Conservation (phyloP, 2,329 filamentous ascomycete genomes). For the Eutypa lata region DNA sequence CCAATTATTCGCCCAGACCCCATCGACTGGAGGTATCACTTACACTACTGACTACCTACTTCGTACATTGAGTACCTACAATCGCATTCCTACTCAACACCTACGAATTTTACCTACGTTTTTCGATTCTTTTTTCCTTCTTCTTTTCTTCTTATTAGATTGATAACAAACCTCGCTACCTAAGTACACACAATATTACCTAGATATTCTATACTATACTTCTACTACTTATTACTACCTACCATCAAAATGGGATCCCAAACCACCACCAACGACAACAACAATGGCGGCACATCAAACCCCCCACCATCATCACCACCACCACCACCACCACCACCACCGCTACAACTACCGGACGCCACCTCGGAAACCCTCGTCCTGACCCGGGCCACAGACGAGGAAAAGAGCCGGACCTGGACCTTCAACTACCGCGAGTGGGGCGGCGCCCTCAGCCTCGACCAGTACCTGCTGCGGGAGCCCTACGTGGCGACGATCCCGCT, state of each 20-base stretch:
- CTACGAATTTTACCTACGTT: too few relatives aligned
- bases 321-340: constrained; percentile 4
- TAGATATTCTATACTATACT: too few relatives aligned
- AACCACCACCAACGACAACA: neutral
- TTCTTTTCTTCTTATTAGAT: too few relatives aligned
- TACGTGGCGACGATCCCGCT: constrained; percentile 57
- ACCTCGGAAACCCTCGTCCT: constrained; percentile 42
- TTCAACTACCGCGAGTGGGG: constrained; percentile 59
- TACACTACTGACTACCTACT: too few relatives aligned
- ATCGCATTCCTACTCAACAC: too few relatives aligned
- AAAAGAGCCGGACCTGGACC: constrained; percentile 53
- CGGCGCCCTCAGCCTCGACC: constrained; percentile 47
- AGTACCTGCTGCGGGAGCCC: constrained; percentile 59
- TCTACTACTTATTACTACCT: neutral
- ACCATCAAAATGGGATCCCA: neutral
- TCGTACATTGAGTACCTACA: too few relatives aligned
- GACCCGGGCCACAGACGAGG: constrained; percentile 52
- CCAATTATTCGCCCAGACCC: too few relatives aligned
- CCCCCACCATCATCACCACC: neutral
- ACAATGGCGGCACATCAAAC: too few relatives aligned
- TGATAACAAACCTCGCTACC: too few relatives aligned
- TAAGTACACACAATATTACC: too few relatives aligned
- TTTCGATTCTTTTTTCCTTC: too few relatives aligned
- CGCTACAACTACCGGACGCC: constrained; percentile 29
- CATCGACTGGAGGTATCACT: too few relatives aligned